Conservation (phyloP, 2,329 filamentous ascomycete species). For the Clarireedia paspali region DNA sequence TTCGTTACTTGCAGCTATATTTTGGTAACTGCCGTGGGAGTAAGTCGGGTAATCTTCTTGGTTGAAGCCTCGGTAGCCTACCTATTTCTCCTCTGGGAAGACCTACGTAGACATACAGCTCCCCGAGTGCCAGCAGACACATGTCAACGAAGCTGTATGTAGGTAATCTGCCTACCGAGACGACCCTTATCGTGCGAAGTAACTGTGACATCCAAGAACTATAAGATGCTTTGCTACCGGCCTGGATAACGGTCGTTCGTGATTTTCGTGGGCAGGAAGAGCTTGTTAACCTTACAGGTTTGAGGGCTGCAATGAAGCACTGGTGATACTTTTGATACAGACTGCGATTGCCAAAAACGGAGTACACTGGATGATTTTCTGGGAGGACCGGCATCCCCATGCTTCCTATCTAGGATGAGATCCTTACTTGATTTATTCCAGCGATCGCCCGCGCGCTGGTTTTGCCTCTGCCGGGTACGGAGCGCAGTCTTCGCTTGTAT, state of each 20-base stretch:
- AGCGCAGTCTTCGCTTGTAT: constrained; percentile 16
- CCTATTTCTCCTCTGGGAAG: no score
- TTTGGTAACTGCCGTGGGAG: constrained; percentile 8
- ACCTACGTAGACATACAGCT: no score
- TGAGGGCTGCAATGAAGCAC: constrained; percentile 13
- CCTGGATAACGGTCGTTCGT: background rate
- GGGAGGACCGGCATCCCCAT: constrained; percentile 13
- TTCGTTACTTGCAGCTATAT: background rate
- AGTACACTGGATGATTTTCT: constrained; percentile 22
- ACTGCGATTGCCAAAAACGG: background rate
- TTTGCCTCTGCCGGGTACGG: constrained; percentile 18
- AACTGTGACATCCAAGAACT: background rate
- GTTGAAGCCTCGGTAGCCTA: background rate
- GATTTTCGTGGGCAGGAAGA: constrained; percentile 5
- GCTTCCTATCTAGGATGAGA: background rate
- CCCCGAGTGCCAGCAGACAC: background rate
- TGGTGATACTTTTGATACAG: constrained; percentile 6
- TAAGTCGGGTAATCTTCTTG: background rate
- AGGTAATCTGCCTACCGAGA: background rate
- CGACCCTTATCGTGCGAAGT: background rate
- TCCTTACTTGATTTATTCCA: constrained; percentile 15
- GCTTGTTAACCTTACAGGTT: constrained; percentile 9
- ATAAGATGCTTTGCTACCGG: background rate
- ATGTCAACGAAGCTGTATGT: constrained; percentile 1
- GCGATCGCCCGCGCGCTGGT: constrained; percentile 21